Base-by-base conservation (phyloP, 1,284 basidiomycete genomes). In the Moesziomyces antarcticus region DNA sequence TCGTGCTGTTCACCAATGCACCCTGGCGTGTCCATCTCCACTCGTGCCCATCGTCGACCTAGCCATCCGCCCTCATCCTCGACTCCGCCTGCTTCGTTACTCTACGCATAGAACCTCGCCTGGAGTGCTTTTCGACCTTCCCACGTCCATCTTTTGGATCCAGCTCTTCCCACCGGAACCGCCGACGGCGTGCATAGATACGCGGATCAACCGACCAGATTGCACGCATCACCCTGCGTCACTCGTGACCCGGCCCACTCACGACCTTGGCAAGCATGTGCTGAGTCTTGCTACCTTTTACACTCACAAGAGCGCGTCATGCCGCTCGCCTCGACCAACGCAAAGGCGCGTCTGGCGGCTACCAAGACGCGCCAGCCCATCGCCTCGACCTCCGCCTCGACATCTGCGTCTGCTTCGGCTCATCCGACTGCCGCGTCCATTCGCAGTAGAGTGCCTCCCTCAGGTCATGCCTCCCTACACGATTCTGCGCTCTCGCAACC, bases 241-340 rank as follows among this genome's bases (percentile, higher is more conserved):
- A 16, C 37, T 40, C 37, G 37, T 40, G 11, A 18, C 14, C 16
- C 37, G 16, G 37, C 37, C 16, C 18, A 18, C 11, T 8, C 37
- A 40, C 37, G 16, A 40, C 18, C 37, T 18, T 18, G 16, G 37
- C 37, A 40, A 40, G 37, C 18, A 40, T 40, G 37, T 18, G 16
- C 37, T 40, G 37, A 40, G 37, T 7, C 18, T 40, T 40, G 37
- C 37, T 40, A 18, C 37, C 6, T 14, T 33, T 33, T 13, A 24
- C 30, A 33, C 30, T 33, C 30, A 33, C 30, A 33, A 40, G 37
- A 40, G 37, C 37, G 37, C 37, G 37, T 40, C 37, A 69, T 69
- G 66, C 66, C 66, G 59, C 66, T 69, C 52, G 66, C 66, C 47
- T 55, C 56, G 51, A 58, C 59, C 30, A 56, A 55, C 24, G 27